Conservation (phyloP, 2,329 filamentous ascomycete species). For the Alternaria hordeiaustralica region DNA sequence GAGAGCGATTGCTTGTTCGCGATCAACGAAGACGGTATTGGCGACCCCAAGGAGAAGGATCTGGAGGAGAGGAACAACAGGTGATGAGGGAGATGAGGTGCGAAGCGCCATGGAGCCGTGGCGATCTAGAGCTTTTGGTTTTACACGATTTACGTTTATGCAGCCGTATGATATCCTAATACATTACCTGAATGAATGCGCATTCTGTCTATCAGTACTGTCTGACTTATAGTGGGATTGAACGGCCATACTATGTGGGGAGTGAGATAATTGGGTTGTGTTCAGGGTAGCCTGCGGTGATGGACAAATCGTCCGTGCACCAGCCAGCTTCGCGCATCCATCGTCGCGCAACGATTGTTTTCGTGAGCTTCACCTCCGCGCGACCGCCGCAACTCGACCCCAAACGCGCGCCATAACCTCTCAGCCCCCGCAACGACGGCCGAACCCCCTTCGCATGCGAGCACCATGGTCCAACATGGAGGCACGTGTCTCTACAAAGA, state of each 20-base stretch:
- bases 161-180: constrained; percentile 4
- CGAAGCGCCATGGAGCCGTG: background rate
- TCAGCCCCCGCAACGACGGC: constrained; percentile 1
- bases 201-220: background rate
- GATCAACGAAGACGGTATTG: constrained; percentile 96
- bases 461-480: constrained; percentile 70
- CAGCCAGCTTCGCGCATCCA: constrained; percentile 27
- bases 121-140: constrained; percentile 12
- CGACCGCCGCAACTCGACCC: constrained; percentile 20
- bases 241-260: background rate
- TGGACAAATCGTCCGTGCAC: constrained; percentile 23
- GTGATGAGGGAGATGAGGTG: constrained; percentile 8
- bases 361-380: constrained; percentile 35
- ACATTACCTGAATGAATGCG: background rate
- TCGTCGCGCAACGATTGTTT: constrained; percentile 39
- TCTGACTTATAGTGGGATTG: background rate
- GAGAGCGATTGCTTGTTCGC: constrained; percentile 97
- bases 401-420: constrained; percentile 19
- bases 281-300: background rate
- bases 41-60: constrained; percentile 94
- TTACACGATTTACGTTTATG: constrained; percentile 5
- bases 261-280: background rate
- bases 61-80: constrained; percentile 69
- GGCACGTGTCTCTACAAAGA: constrained; percentile 80
- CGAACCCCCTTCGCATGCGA: constrained; percentile 59